These are phyloP conservation scores for Leersia perrieri DNA, from an alignment of 176 grass and related monocot genomes.

Conservation along the genomic window DNA sequence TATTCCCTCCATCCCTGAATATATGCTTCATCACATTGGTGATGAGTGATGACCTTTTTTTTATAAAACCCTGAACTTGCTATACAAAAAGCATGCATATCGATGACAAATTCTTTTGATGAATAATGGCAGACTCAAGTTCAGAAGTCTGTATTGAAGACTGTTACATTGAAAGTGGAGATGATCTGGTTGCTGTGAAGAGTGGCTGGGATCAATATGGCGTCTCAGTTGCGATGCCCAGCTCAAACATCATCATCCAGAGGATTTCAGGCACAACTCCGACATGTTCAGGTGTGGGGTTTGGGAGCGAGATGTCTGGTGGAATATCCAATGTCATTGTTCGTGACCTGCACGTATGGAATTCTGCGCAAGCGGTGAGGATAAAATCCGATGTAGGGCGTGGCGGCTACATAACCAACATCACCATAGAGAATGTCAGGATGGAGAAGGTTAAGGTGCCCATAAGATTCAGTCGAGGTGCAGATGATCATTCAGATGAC, in stretches of 20 bases:
- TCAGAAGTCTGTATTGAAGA: slow-evolving; percentile 87
- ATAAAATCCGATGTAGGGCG: slow-evolving; percentile 69
- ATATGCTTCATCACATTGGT: neutral
- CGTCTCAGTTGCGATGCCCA: slow-evolving; percentile 58
- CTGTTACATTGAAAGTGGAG: slow-evolving; percentile 83
- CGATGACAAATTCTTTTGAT: slow-evolving; percentile 13
- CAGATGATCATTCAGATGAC: slow-evolving; percentile 58
- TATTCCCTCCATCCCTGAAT: too few species aligned
- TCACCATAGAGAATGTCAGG: slow-evolving; percentile 52
- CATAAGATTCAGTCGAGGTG: slow-evolving; percentile 67
- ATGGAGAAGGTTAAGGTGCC: slow-evolving; percentile 89
- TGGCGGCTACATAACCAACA: slow-evolving; percentile 85
- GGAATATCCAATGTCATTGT: slow-evolving; percentile 70
- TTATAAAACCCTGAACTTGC: neutral
- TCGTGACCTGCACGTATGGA: slow-evolving; percentile 62
- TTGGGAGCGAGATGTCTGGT: slow-evolving; percentile 92
- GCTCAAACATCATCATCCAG: slow-evolving; percentile 66
- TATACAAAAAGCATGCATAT: neutral
- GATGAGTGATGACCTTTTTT: neutral
- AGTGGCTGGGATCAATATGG: slow-evolving; percentile 96
- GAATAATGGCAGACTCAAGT: slow-evolving; percentile 70
- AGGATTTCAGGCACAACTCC: slow-evolving; percentile 85
- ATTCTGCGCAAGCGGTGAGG: slow-evolving; percentile 60
- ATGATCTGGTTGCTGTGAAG: slow-evolving; percentile 87
- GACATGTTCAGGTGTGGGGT: slow-evolving; percentile 82